These are phyloP conservation scores for Datura wrightii DNA, from an alignment of 257 asterid genomes.

Conservation along the genomic window DNA sequence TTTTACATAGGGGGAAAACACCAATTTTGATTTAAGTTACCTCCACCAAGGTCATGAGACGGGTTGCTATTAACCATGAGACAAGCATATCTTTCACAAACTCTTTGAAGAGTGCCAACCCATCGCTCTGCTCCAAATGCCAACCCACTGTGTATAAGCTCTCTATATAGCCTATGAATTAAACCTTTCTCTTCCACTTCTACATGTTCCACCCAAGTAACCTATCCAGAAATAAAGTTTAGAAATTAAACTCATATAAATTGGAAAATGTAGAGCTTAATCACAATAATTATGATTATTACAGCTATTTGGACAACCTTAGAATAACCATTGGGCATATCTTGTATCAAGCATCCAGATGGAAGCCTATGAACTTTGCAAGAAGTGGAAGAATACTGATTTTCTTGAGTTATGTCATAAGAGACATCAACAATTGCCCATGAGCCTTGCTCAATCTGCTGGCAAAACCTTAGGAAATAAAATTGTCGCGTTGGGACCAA, in stretches of 20 bases:
- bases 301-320: conserved; percentile 53
- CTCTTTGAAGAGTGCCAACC: conserved; percentile 80
- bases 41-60: conserved; percentile 81
- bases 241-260: neutral
- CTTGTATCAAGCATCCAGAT: conserved; percentile 94
- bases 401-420: conserved; percentile 69
- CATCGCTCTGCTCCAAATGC: conserved; percentile 96
- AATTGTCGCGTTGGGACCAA: conserved; percentile 74
- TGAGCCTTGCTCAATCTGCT: conserved; percentile 80
- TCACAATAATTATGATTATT: neutral
- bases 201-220: conserved; percentile 93
- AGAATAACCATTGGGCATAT: conserved; percentile 98
- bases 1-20: neutral
- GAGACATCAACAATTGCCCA: conserved; percentile 95
- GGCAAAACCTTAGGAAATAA: conserved; percentile 76
- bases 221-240: conserved; percentile 44
- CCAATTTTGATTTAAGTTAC: conserved; percentile 35
- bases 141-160: conserved; percentile 71
- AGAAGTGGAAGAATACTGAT: conserved; percentile 55
- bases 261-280: neutral
- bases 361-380: conserved; percentile 74
- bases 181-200: conserved; percentile 82
- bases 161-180: conserved; percentile 69
- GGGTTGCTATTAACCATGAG: conserved; percentile 68
- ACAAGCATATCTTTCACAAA: conserved; percentile 85